These are phyloP conservation scores for Spathaspora sp. DNA, from an alignment of 805 yeast species.

Conservation along the genomic window DNA sequence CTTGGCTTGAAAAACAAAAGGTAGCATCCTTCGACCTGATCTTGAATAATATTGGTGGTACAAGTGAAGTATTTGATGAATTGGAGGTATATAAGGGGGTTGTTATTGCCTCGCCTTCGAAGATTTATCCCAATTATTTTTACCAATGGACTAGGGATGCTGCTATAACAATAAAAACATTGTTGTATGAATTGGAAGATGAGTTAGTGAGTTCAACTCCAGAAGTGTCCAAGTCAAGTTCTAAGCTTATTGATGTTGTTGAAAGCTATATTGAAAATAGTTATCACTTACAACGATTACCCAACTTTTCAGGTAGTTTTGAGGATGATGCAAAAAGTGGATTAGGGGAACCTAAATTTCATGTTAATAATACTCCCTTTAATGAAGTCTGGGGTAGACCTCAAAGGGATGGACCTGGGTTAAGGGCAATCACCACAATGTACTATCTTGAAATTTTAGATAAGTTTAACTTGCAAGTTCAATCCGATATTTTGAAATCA, in stretches of 20 bases:
- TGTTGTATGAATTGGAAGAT: conserved; percentile 20
- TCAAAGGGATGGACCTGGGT: conserved; percentile 91
- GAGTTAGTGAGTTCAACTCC: background rate
- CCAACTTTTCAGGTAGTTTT: conserved; percentile 67
- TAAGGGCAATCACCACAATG: conserved; percentile 64
- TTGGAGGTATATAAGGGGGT: conserved; percentile 56
- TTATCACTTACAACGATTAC: conserved; percentile 56
- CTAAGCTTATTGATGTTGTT: conserved; percentile 23
- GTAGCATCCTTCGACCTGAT: conserved; percentile 43
- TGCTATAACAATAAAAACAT: conserved; percentile 70
- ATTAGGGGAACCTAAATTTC: conserved; percentile 89
- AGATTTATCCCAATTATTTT: conserved; percentile 67
- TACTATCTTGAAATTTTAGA: conserved; percentile 48
- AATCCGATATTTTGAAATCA: conserved; percentile 21
- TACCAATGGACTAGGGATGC: conserved; percentile 91
- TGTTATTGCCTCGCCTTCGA: conserved; percentile 84
- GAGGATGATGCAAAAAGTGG: conserved; percentile 42
- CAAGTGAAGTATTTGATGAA: conserved; percentile 24
- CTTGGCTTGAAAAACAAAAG: conserved; percentile 47
- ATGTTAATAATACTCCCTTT: conserved; percentile 62
- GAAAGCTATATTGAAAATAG: conserved; percentile 64
- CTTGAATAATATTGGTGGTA: conserved; percentile 55
- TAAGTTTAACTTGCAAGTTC: conserved; percentile 20
- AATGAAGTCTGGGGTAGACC: conserved; percentile 86
- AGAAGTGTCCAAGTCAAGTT: background rate